Conservation (phyloP, 495 filamentous ascomycete genomes). For the Jackrogersella minutella region DNA sequence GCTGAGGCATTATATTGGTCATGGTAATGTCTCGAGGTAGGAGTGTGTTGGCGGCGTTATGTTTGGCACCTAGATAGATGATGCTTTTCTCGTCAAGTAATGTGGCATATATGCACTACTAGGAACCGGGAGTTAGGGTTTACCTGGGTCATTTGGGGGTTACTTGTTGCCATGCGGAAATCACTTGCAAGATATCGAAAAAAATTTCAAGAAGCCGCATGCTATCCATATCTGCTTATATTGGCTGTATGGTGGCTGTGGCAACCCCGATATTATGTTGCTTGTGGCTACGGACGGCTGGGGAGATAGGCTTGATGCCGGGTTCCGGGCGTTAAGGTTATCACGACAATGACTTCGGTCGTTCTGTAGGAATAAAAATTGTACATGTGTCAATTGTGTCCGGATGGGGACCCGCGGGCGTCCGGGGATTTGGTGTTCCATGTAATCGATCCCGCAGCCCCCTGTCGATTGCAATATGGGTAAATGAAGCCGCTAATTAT, state of each 20-base stretch:
- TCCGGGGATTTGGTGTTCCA: slow-evolving; percentile 7
- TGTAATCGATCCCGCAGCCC: slow-evolving; percentile 1
- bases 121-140: background rate
- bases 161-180: background rate
- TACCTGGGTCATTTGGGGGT: background rate
- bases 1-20: background rate
- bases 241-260: background rate
- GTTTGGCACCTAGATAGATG: background rate
- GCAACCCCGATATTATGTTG: slow-evolving; percentile 11
- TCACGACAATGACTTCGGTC: background rate
- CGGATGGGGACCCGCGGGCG: slow-evolving; percentile 17
- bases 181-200: slow-evolving; percentile 9
- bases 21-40: background rate
- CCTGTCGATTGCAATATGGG: slow-evolving; percentile 32
- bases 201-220: slow-evolving; percentile 16
- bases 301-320: slow-evolving; percentile 19
- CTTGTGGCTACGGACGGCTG: background rate
- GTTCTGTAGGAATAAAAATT: background rate
- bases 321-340: background rate
- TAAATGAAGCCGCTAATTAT: slow-evolving; percentile 20
- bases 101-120: background rate
- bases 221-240: background rate
- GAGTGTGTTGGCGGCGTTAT: background rate
- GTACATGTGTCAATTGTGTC: slow-evolving; percentile 8
- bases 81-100: slow-evolving; percentile 14